These are phyloP conservation scores for Cunninghamia lanceolata DNA, from an alignment of 75 land plant species.

Conservation along the genomic window DNA sequence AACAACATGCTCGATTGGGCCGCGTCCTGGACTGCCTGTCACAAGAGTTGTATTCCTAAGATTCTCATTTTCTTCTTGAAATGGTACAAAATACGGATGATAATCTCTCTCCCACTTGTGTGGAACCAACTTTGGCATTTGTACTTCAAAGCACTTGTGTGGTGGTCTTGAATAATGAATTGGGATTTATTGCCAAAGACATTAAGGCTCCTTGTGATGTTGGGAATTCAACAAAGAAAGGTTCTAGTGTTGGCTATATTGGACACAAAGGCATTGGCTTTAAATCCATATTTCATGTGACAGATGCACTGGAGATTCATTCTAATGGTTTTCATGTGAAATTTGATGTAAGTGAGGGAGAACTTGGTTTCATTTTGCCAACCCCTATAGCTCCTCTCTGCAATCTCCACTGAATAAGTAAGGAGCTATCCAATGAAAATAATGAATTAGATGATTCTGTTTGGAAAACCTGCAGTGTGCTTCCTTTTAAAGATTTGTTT, in stretches of 20 bases:
- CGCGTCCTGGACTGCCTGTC: conserved; percentile 94
- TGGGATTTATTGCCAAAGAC: too few relatives aligned
- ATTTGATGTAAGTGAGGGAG: conserved; percentile 87
- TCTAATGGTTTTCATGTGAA: conserved; percentile 95
- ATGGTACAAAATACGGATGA: too few relatives aligned
- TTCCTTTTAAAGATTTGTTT: conserved; percentile 63
- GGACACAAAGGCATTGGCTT: too few relatives aligned
- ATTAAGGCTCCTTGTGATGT: too few relatives aligned
- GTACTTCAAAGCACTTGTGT: too few relatives aligned
- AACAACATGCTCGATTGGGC: conserved; percentile 93
- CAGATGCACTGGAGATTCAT: conserved; percentile 91
- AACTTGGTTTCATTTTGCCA: conserved; percentile 87
- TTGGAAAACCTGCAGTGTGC: conserved; percentile 90
- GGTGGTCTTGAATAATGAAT: too few relatives aligned
- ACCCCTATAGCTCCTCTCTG: conserved; percentile 51
- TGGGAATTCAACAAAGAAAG: too few relatives aligned
- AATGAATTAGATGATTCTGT: conserved; percentile 14
- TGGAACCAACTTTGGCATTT: too few relatives aligned
- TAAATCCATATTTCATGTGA: too few relatives aligned
- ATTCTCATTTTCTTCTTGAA: conserved; percentile 93
- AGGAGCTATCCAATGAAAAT: conserved; percentile 21
- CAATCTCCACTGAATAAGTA: conserved; percentile 20
- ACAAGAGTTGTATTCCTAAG: conserved; percentile 87
- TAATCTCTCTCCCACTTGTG: too few relatives aligned
- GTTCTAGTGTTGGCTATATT: too few relatives aligned